Percentiles rank a stretch among this genome's conserved stretches.
Conservation (phyloP, 2,329 filamentous ascomycete species). For the Aureobasidium sp. region DNA sequence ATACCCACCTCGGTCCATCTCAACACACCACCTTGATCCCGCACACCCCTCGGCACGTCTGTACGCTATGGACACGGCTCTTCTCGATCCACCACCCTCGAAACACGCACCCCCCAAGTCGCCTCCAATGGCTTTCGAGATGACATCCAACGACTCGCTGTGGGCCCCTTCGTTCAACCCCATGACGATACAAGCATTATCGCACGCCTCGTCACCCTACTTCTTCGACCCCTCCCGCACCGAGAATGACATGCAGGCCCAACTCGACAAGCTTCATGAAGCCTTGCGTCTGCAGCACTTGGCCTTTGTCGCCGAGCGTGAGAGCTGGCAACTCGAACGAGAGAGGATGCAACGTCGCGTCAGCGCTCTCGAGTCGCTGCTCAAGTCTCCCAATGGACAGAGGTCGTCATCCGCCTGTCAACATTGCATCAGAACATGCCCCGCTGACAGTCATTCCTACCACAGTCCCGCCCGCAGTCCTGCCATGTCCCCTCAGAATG, state of each 20-base stretch:
- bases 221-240: not conserved
- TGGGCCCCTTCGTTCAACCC: constrained; percentile 20
- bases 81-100: not conserved
- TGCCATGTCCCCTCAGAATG: constrained; percentile 25
- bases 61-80: not conserved
- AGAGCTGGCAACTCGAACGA: constrained; percentile 30
- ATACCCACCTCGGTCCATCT: too few relatives aligned
- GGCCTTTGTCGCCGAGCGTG: constrained; percentile 30
- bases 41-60: not conserved
- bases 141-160: constrained; percentile 31
- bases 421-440: not conserved
- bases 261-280: constrained; percentile 30
- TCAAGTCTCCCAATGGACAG: constrained; percentile 28
- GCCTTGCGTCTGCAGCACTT: constrained; percentile 28
- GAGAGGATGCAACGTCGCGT: constrained; percentile 29
- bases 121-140: constrained; percentile 31
- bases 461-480: constrained; percentile 32
- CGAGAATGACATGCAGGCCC: constrained; percentile 25
- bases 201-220: constrained; percentile 13
- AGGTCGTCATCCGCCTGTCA: constrained; percentile 24
- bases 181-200: constrained; percentile 22
- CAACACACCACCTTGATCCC: too few relatives aligned
- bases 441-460: not conserved
- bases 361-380: constrained; percentile 28
- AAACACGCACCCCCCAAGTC: constrained; percentile 23